Base-by-base conservation (phyloP, 768 basidiomycete species). In the Rhizopogon vesiculosus region DNA sequence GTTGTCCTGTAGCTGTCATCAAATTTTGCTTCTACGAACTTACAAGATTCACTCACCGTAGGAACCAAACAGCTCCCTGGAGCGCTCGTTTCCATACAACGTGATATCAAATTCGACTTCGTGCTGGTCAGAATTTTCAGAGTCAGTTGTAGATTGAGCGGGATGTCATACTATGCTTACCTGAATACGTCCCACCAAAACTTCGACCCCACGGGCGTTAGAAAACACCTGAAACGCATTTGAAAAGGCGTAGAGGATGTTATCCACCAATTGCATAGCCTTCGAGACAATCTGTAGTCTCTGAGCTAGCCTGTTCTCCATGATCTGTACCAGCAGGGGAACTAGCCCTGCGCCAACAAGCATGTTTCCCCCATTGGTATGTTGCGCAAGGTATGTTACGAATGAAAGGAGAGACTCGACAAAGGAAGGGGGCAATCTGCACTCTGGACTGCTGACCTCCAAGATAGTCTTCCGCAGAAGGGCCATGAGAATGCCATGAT, bases 401-500 rank as follows among this genome's bases (percentile, higher is more conserved):
- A 98, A 91, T 28, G 85, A 84, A 55, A 98, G 71, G 33, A 97
- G 73, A 0, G 93, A 86, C 52, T 99, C 97, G 35, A 89, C 78
- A 60, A 91, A 90, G 1, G 86, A 78, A 53, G 89, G 86, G 9
- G 87, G 85, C 31, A 87, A 71, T 22, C 72, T 82, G 33, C 84
- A 89, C 22, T 85, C 79, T 1, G 85, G 76, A 55, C 81, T 80
- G 53, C 81, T 78, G 19, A 93, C 83, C 57, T 93, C 88, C 16
- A 78, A 68, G 16, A 92, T 86, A 22, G 90, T 89, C 71, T 85
- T 87, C 58, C 94, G 83, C 53, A 98, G 78, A 38, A 94, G 76
- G 29, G 89, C 87, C 87, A 98, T 92, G 25, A 99, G 70, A 41
- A 93, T 87, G 12, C 97, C 97, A 65, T 98, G 97, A 64, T 93